Conservation (phyloP, 2,329 filamentous ascomycete genomes). For the Aulographum hederae region DNA sequence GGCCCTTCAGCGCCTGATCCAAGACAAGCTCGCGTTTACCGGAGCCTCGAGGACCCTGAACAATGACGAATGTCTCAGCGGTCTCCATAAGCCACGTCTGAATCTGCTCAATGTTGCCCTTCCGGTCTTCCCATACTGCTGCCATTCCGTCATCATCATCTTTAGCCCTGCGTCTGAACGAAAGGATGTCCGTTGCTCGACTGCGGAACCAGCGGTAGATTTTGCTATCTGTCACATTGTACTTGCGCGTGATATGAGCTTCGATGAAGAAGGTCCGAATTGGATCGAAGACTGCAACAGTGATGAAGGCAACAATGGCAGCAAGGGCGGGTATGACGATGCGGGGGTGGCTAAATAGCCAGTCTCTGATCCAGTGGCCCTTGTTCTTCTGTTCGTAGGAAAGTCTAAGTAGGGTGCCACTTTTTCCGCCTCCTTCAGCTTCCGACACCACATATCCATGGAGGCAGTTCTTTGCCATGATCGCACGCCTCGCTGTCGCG, state of each 20-base stretch:
- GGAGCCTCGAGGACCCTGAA: slow-evolving; percentile 80
- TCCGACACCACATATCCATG: slow-evolving; percentile 64
- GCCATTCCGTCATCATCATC: slow-evolving; percentile 51
- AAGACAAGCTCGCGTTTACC: slow-evolving; percentile 80
- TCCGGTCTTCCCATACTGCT: slow-evolving; percentile 76
- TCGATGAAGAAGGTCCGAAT: slow-evolving; percentile 89
- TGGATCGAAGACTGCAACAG: slow-evolving; percentile 82
- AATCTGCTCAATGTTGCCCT: slow-evolving; percentile 64
- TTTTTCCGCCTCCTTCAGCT: slow-evolving; percentile 50
- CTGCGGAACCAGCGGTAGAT: slow-evolving; percentile 67
- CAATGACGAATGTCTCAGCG: slow-evolving; percentile 78
- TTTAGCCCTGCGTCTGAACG: slow-evolving; percentile 32
- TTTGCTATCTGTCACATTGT: slow-evolving; percentile 54
- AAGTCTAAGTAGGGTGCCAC: slow-evolving; percentile 59
- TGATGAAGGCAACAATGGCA: slow-evolving; percentile 63
- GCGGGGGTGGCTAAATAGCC: slow-evolving; percentile 69
- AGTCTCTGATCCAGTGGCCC: slow-evolving; percentile 65
- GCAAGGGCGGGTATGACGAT: slow-evolving; percentile 73
- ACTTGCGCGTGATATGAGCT: slow-evolving; percentile 61
- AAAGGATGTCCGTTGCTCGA: slow-evolving; percentile 48
- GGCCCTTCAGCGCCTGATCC: slow-evolving; percentile 61
- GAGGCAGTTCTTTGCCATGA: slow-evolving; percentile 83
- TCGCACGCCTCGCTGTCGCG: slow-evolving; percentile 50
- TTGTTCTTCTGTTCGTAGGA: slow-evolving; percentile 70
- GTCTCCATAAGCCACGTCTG: slow-evolving; percentile 76